These are phyloP conservation scores for rapeseed (Brassica napus) DNA, from an alignment of 345 rosid species.

Conservation along the genomic window Da-Ae NC_063447.1:56495501-56496000, in stretches of 20 bases:
- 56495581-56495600: constrained; percentile 49
- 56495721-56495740: constrained; percentile 98
- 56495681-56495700: constrained; percentile 86
- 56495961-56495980: constrained; percentile 79
- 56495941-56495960: constrained; percentile 87
- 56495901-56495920: constrained; percentile 86
- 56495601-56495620: neutral
- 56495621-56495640: constrained; percentile 13
- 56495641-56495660: neutral
- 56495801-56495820: neutral
- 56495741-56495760: constrained; percentile 70
- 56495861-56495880: constrained; percentile 54
- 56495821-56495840: constrained; percentile 55
- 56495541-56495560: constrained; percentile 87
- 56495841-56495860: constrained; percentile 96
- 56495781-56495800: neutral
- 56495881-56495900: constrained; percentile 47
- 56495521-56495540: constrained; percentile 88
- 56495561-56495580: constrained; percentile 94
- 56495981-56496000: constrained; percentile 19
- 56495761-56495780: constrained; percentile 20
- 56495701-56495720: constrained; percentile 85
- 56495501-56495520: constrained; percentile 54
- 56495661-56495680: constrained; percentile 79
- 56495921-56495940: constrained; percentile 89